phyloP scores from a whole-genome alignment of 176 grass and related monocot species.

The Oryza brachyantha region DNA sequence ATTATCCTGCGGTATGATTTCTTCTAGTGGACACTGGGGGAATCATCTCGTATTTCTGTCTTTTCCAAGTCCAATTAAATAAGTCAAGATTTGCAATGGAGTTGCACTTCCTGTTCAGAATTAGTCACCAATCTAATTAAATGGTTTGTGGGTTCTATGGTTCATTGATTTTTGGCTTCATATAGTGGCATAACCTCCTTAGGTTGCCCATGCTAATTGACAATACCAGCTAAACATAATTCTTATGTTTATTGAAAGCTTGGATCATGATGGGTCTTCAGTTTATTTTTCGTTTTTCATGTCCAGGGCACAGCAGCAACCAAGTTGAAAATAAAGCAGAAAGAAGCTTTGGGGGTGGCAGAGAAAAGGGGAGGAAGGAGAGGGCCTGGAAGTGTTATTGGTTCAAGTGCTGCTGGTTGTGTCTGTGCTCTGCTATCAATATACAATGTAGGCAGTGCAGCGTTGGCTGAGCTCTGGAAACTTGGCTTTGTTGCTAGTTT shows the following conservation, averaged over 20 bases:
- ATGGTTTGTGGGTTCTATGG: background rate
- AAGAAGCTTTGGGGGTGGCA: conserved; percentile 86
- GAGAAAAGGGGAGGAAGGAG: conserved; percentile 90
- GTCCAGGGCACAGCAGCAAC: conserved; percentile 79
- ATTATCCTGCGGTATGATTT: background rate
- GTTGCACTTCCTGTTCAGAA: background rate
- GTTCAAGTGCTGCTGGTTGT: conserved; percentile 71
- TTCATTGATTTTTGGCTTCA: background rate
- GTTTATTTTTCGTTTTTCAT: conserved; percentile 38
- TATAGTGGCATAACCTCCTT: conserved; percentile 9
- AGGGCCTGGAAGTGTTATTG: conserved; percentile 89
- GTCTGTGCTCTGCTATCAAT: conserved; percentile 75
- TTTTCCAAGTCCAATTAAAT: background rate
- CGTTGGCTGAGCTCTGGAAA: conserved; percentile 58
- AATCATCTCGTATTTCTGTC: background rate
- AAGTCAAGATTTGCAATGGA: background rate
- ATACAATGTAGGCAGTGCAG: conserved; percentile 50
- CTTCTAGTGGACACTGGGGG: background rate
- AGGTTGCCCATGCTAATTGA: background rate
- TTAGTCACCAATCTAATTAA: background rate
- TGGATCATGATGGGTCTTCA: background rate
- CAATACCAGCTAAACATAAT: background rate
- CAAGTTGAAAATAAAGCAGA: conserved; percentile 86
- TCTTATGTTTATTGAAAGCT: background rate
- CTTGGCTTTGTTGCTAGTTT: conserved; percentile 92